phyloP scores from a whole-genome alignment of 441 rosid species.

The Arabidopsis hybrid region DNA sequence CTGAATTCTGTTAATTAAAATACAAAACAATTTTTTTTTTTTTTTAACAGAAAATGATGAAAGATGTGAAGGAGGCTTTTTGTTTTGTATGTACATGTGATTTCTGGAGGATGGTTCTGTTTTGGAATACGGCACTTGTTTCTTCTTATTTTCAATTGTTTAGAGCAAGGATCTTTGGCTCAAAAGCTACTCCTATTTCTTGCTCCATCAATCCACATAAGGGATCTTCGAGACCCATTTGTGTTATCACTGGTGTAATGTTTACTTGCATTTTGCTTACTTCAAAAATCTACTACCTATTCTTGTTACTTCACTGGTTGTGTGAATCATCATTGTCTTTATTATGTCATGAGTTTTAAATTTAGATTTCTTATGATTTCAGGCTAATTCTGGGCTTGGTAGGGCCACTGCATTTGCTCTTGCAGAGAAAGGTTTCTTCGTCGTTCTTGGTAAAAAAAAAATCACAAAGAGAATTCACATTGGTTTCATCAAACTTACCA shows the following conservation, averaged over 20 bases:
- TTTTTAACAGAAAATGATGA: constrained; percentile 30
- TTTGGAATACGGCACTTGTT: constrained; percentile 62
- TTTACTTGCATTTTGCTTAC: constrained; percentile 23
- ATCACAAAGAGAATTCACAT: background rate
- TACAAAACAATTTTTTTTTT: background rate
- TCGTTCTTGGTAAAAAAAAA: constrained; percentile 63
- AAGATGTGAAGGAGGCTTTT: constrained; percentile 50
- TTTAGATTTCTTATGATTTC: background rate
- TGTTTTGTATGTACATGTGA: constrained; percentile 53
- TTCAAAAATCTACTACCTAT: background rate
- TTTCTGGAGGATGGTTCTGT: constrained; percentile 68
- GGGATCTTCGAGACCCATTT: constrained; percentile 53
- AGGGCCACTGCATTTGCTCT: constrained; percentile 75
- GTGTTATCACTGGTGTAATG: constrained; percentile 66
- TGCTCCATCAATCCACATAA: constrained; percentile 39
- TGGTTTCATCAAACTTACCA: background rate
- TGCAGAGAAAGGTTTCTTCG: constrained; percentile 67
- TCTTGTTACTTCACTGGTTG: constrained; percentile 44
- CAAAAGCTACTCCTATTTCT: constrained; percentile 36
- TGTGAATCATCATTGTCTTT: constrained; percentile 9
- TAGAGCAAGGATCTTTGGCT: constrained; percentile 45
- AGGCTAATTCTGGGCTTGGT: constrained; percentile 89
- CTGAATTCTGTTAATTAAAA: background rate
- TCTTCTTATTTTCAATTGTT: constrained; percentile 61
- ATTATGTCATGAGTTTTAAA: background rate